Evolutionary conservation across 129 eudicot species (phyloP).

Genomic region (Dittrichia graveolens): DNA sequence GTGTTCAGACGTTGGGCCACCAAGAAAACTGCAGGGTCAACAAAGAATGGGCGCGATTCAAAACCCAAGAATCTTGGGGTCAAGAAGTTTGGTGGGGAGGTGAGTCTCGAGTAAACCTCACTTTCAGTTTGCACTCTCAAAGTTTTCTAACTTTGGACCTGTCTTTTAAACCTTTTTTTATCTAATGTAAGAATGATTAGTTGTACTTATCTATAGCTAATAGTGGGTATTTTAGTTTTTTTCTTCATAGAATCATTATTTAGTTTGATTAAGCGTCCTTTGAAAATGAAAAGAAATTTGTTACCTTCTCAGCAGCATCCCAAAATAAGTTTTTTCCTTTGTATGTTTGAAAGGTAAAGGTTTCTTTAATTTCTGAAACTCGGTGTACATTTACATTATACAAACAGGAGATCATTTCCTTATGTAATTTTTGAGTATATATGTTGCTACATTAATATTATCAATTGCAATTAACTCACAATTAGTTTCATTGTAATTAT

Average conservation of each 20-base stretch:
- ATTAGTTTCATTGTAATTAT: not conserved
- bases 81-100: conserved; percentile 99
- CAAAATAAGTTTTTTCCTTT: not conserved
- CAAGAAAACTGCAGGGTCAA: conserved; percentile 90
- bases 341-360: not conserved
- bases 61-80: conserved; percentile 89
- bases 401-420: not conserved
- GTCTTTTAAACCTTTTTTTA: not conserved
- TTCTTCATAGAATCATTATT: conserved; percentile 1
- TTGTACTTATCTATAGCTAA: not conserved
- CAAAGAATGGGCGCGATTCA: conserved; percentile 94
- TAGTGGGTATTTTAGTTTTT: not conserved
- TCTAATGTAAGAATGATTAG: not conserved
- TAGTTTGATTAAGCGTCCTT: not conserved
- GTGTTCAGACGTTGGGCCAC: conserved; percentile 93
- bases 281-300: not conserved
- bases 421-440: not conserved
- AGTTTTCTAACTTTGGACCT: not conserved
- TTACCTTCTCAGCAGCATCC: not conserved
- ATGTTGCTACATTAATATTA: not conserved
- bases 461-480: not conserved
- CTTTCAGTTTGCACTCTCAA: not conserved
- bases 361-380: not conserved
- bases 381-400: not conserved
- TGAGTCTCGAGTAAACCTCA: conserved; percentile 24